phyloP scores from a whole-genome alignment of 352 stramenopile genomes.

The Globisporangium nodosum region DNA sequence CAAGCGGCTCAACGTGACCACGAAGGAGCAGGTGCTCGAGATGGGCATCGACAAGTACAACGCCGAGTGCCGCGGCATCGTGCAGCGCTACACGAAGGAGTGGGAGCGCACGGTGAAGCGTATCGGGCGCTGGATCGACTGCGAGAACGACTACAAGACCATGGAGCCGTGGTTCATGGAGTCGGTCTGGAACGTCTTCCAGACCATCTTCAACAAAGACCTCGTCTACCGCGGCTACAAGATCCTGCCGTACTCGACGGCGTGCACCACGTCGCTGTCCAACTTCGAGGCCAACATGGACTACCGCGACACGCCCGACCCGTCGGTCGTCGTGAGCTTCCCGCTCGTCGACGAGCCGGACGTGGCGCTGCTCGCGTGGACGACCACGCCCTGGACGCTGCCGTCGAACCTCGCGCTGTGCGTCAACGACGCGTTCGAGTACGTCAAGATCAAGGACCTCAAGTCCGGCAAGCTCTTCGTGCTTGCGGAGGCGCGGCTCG shows the following conservation, averaged over 20 bases:
- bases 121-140: slow-evolving; percentile 99
- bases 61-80: slow-evolving; percentile 95
- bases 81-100: slow-evolving; percentile 98
- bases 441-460: slow-evolving; percentile 97
- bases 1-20: slow-evolving; percentile 97
- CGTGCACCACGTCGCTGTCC: slow-evolving; percentile 96
- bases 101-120: slow-evolving; percentile 98
- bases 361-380: slow-evolving; percentile 95
- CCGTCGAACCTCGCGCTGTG: slow-evolving; percentile 98
- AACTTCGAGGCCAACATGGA: slow-evolving; percentile 99
- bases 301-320: slow-evolving; percentile 98
- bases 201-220: slow-evolving; percentile 96
- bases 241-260: slow-evolving; percentile 99
- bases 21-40: slow-evolving; percentile 95
- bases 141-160: slow-evolving; percentile 99
- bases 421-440: slow-evolving; percentile 95
- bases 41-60: slow-evolving; percentile 99
- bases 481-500: slow-evolving; percentile 89
- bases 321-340: slow-evolving; percentile 97
- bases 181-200: slow-evolving; percentile 99
- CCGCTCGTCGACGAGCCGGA: slow-evolving; percentile 85
- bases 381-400: slow-evolving; percentile 99
- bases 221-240: slow-evolving; percentile 99
- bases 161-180: slow-evolving; percentile 99
- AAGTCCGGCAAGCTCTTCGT: slow-evolving; percentile 91